Conservation (phyloP, 768 basidiomycete genomes). For the Collybia nuda region DNA sequence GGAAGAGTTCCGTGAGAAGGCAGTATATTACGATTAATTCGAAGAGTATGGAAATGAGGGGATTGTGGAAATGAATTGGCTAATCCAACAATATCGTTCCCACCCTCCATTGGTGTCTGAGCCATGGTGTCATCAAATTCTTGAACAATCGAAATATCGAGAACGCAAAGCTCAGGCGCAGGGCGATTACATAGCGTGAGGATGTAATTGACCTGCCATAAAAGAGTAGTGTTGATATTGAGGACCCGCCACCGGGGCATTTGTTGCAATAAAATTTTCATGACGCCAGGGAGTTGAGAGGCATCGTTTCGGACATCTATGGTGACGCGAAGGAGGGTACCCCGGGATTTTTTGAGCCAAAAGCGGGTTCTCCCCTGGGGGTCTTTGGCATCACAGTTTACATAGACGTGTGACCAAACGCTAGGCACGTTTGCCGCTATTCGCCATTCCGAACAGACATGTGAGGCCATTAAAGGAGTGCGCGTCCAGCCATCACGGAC, state of each 20-base stretch:
- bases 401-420: slow-evolving; percentile 58
- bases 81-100: slow-evolving; percentile 23
- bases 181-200: slow-evolving; percentile 33
- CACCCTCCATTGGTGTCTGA: slow-evolving; percentile 15
- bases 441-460: slow-evolving; percentile 62
- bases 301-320: slow-evolving; percentile 34
- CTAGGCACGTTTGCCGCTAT: slow-evolving; percentile 48
- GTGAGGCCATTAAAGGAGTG: slow-evolving; percentile 54
- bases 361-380: slow-evolving; percentile 40
- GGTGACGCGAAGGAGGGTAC: slow-evolving; percentile 43
- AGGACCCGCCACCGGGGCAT: slow-evolving; percentile 45
- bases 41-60: slow-evolving; percentile 30
- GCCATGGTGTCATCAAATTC: slow-evolving; percentile 21
- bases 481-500: slow-evolving; percentile 50
- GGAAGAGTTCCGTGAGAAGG: slow-evolving; percentile 32
- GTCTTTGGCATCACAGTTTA: slow-evolving; percentile 44
- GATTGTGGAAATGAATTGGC: slow-evolving; percentile 28
- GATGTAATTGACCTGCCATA: slow-evolving; percentile 38
- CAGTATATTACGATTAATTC: slow-evolving; percentile 31
- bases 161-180: slow-evolving; percentile 32
- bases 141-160: slow-evolving; percentile 28
- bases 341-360: slow-evolving; percentile 50
- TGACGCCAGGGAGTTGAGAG: slow-evolving; percentile 28
- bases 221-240: slow-evolving; percentile 33
- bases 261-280: slow-evolving; percentile 38